Base-by-base conservation (phyloP, 2,329 filamentous ascomycete genomes). In the Tolypocladium endophyticum region DNA sequence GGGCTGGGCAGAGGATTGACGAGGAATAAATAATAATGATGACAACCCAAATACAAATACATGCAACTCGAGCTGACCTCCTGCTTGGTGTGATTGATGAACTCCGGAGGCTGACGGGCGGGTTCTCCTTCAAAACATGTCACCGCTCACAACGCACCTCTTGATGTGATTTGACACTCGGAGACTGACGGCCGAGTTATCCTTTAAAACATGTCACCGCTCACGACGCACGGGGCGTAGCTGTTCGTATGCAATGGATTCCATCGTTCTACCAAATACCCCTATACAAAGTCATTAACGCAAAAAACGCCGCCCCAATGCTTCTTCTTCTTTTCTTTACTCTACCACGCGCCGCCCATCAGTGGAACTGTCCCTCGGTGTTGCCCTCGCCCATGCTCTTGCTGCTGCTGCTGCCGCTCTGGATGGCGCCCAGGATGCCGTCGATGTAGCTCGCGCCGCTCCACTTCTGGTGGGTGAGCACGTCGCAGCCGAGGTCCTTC, bases 321-420 rank as follows among this genome's bases (percentile, higher is more conserved):
- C 50, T 52, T n/a, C n/a, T n/a, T n/a, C n/a, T n/a, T 28, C 14
- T 12, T 8, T n/a, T 43, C 16, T 20, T 25, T n/a, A 30, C 25
- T 11, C 47, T 52, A 18, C 50, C 41, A 1, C 16, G 23, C 7
- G n/a, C n/a, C n/a, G n/a, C 20, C 25, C n/a, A 23, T 39, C 70
- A 76, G 61, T 76, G 60, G 59, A 87, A 87, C 68, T 87, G 85
- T 0, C 82, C 81, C 74, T 97, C 93, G 0, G 93, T 97, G 71
- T 94, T 96, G 0, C 93, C 93, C 55, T 93, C 89, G 0, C 93
- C 93, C 93, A 97, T 96, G 72, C 90, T 94, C 83, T 86, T 92
- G 72, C 85, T 95, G 59, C 89, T 87, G 60, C 87, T 92, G 76
- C 89, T 96, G 28, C 92, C 93, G 68, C 90, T 96, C 76, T 96